Percentiles rank a stretch among this genome's conserved stretches.
Conservation (phyloP, 306 rosid genomes). For the Cajanus cajan region DNA sequence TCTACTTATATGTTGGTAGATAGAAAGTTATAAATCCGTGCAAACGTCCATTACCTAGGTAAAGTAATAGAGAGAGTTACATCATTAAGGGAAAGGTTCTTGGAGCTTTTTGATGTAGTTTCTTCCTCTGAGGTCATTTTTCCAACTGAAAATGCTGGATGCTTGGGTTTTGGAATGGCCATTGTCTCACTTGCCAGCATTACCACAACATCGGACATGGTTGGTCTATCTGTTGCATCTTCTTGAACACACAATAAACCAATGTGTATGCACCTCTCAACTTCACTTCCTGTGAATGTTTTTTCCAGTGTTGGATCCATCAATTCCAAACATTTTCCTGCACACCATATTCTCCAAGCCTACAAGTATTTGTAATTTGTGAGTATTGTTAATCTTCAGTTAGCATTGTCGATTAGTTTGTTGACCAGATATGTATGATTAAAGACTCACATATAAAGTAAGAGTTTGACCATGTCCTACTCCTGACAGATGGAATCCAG, state of each 20-base stretch:
- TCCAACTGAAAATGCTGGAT: constrained; percentile 30
- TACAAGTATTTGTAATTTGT: not conserved
- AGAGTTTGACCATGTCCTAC: constrained; percentile 26
- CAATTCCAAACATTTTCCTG: not conserved
- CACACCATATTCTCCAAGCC: constrained; percentile 31
- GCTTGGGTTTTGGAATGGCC: constrained; percentile 35
- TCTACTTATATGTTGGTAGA: too few species aligned
- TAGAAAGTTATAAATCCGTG: too few species aligned
- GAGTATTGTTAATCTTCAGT: not conserved
- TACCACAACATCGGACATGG: constrained; percentile 28
- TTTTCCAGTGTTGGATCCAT: not conserved
- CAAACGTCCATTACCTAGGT: not conserved
- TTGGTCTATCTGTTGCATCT: constrained; percentile 26
- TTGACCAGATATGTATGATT: not conserved
- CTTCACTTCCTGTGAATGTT: not conserved
- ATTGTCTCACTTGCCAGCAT: constrained; percentile 14
- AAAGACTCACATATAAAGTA: constrained; percentile 25
- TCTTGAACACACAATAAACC: not conserved
- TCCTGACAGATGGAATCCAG: constrained; percentile 20
- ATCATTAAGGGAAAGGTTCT: not conserved
- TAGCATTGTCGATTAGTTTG: not conserved
- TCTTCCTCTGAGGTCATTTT: not conserved
- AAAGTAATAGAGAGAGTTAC: not conserved
- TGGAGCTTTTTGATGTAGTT: not conserved
- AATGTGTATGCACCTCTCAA: not conserved